Percentiles rank a stretch among this genome's conserved stretches.
Evolutionary conservation across 768 basidiomycete species (phyloP).

Genomic region (Hericium rajendrae): DNA sequence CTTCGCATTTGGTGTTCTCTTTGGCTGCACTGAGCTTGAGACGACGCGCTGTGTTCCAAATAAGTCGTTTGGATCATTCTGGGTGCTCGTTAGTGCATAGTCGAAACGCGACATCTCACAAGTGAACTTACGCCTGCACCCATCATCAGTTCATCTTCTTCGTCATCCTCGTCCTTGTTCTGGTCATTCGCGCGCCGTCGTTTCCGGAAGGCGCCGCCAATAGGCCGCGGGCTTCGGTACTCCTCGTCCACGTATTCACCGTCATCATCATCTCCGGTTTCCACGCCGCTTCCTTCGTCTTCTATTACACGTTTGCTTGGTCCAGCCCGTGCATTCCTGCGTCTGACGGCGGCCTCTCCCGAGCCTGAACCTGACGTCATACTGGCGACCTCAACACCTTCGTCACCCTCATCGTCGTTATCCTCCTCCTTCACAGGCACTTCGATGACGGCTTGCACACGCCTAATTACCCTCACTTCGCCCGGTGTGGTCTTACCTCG

Average conservation of each 20-base stretch:
- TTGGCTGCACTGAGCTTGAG: background rate
- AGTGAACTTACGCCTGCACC: constrained; percentile 38
- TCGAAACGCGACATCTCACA: constrained; percentile 2
- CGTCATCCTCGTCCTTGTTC: constrained; percentile 44
- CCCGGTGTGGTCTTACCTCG: background rate
- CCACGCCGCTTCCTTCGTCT: background rate
- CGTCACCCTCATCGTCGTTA: constrained; percentile 19
- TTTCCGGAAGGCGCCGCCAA: background rate
- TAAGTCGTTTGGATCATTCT: constrained; percentile 34
- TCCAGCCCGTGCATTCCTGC: constrained; percentile 1
- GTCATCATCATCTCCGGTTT: constrained; percentile 14
- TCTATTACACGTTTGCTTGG: constrained; percentile 3
- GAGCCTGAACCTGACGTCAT: constrained; percentile 8
- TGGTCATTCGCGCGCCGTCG: constrained; percentile 7
- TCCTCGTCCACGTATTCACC: background rate
- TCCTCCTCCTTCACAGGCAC: constrained; percentile 59
- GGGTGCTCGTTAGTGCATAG: background rate
- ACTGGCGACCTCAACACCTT: constrained; percentile 11
- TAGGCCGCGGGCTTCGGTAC: background rate
- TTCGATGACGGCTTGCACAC: constrained; percentile 51
- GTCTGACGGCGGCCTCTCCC: constrained; percentile 9
- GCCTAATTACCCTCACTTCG: constrained; percentile 36
- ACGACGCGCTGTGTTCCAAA: constrained; percentile 20
- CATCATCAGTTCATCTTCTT: constrained; percentile 56
- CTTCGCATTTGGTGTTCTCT: constrained; percentile 4